Evolutionary conservation across 108 stramenopile species (phyloP).

Genomic region (Cyclostephanos tholiformis): DNA sequence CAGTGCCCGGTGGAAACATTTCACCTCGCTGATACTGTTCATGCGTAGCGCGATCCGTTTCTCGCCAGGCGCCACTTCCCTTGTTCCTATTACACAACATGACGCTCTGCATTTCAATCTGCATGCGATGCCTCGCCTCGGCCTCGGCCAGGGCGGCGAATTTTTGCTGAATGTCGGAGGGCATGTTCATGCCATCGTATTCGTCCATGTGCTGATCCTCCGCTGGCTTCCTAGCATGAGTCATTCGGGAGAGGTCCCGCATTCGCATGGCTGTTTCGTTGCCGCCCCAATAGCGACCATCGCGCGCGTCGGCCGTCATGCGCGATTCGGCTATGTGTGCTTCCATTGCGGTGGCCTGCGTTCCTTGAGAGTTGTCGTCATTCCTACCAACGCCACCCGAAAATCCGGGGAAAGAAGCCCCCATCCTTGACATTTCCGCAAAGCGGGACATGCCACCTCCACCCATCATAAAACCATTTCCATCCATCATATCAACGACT

Average conservation of each 20-base stretch:
- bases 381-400: neutral
- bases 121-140: slow-evolving; percentile 28
- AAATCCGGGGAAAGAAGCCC: neutral
- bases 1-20: neutral
- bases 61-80: neutral
- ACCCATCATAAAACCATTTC: neutral
- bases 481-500: neutral
- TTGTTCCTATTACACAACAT: neutral
- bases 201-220: neutral
- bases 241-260: neutral
- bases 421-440: slow-evolving; percentile 21
- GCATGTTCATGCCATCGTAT: slow-evolving; percentile 1
- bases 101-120: slow-evolving; percentile 28
- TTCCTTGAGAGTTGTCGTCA: neutral
- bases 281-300: neutral
- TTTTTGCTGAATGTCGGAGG: slow-evolving; percentile 8
- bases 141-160: slow-evolving; percentile 15
- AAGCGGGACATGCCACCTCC: slow-evolving; percentile 7
- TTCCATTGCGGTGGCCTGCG: neutral
- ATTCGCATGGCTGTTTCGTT: neutral
- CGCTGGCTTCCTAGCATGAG: neutral
- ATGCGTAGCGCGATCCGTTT: neutral
- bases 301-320: neutral
- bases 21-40: neutral
- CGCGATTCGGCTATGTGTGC: neutral